Conservation (phyloP, 306 rosid species). For the Cicer bijugum region DNA sequence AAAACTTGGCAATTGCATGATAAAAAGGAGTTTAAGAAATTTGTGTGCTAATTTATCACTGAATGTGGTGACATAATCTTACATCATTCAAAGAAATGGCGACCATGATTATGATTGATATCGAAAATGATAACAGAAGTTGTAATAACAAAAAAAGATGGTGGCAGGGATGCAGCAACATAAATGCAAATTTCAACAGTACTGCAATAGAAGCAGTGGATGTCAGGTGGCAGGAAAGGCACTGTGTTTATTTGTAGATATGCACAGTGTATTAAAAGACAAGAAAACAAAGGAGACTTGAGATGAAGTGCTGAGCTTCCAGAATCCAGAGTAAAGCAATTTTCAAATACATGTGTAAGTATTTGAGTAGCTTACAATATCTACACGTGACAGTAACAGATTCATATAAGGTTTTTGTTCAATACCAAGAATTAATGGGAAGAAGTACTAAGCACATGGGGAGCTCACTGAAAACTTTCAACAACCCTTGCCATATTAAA, state of each 20-base stretch:
- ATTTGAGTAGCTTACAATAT: neutral
- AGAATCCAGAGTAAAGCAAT: neutral
- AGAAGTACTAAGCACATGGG: slow-evolving; percentile 10
- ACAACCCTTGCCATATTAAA: neutral
- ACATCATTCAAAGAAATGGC: neutral
- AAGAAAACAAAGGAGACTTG: too few relatives aligned
- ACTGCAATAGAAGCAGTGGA: too few relatives aligned
- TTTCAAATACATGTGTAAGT: neutral
- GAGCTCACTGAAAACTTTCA: slow-evolving; percentile 4
- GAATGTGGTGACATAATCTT: slow-evolving; percentile 1
- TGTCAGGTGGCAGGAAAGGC: neutral
- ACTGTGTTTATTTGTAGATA: too few relatives aligned
- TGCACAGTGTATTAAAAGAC: too few relatives aligned
- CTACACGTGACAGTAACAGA: too few relatives aligned
- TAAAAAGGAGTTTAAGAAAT: neutral
- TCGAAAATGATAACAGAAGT: slow-evolving; percentile 9
- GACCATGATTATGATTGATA: neutral
- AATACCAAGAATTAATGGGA: neutral
- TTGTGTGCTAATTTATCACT: neutral
- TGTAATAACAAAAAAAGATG: too few relatives aligned
- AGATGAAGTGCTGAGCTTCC: neutral
- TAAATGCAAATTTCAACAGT: too few relatives aligned
- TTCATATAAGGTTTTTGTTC: slow-evolving; percentile 14
- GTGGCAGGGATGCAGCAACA: too few relatives aligned
- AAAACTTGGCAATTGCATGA: slow-evolving; percentile 1